Evolutionary conservation across 805 yeast species (phyloP).

Genomic region (Jamesozyma rosinii): DNA sequence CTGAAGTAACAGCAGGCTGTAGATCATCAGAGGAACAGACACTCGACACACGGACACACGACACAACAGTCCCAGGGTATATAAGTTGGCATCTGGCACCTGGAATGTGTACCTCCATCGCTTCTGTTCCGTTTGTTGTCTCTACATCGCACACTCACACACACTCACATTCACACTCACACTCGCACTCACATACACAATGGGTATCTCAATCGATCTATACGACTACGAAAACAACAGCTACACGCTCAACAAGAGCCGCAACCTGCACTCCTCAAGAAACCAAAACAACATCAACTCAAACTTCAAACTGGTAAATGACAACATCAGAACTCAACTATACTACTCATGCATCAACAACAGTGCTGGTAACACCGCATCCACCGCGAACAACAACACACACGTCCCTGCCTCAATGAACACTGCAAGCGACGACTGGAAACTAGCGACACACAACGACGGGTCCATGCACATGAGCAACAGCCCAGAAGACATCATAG

Average conservation of each 20-base stretch:
- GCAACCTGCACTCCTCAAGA: not conserved
- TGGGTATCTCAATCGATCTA: conserved; percentile 5
- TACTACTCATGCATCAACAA: not conserved
- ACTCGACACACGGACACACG: too few species aligned
- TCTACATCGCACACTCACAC: not conserved
- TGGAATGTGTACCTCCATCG: too few species aligned
- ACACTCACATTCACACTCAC: not conserved
- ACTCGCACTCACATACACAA: too few species aligned
- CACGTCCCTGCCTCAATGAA: not conserved
- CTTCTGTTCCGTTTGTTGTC: too few species aligned
- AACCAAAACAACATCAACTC: not conserved
- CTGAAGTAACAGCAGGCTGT: too few species aligned
- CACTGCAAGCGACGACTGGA: not conserved
- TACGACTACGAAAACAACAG: not conserved
- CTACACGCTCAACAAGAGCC: not conserved
- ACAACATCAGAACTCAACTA: not conserved
- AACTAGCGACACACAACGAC: not conserved
- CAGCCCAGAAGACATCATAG: not conserved
- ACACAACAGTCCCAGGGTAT: too few species aligned
- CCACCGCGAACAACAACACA: not conserved
- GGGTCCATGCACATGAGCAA: not conserved
- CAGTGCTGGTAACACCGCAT: not conserved
- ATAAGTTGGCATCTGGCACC: too few species aligned
- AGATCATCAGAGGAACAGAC: too few species aligned
- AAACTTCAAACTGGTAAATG: not conserved